Conservation (phyloP, 768 basidiomycete species). For the Udeniomyces megalosporus region DNA sequence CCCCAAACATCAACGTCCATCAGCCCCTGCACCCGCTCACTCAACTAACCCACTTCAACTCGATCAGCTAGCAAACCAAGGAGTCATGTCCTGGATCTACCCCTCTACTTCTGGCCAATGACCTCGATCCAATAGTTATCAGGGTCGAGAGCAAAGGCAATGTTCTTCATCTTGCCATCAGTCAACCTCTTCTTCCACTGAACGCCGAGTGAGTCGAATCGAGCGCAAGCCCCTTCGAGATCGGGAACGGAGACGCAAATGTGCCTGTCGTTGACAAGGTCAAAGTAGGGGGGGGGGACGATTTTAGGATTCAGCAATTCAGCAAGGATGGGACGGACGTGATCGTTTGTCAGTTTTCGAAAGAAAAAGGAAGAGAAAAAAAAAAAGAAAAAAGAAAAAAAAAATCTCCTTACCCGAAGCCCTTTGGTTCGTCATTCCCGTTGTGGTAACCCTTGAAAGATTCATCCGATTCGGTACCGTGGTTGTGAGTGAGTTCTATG, state of each 20-base stretch:
- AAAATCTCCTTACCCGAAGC: slow-evolving; percentile 31
- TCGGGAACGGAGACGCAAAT: slow-evolving; percentile 67
- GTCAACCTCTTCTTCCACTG: slow-evolving; percentile 70
- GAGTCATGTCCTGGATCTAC: too few relatives aligned
- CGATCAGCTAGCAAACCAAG: too few relatives aligned
- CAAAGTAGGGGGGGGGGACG: too few relatives aligned
- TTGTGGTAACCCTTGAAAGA: slow-evolving; percentile 64
- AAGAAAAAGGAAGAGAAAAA: not conserved
- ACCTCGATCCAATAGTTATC: slow-evolving; percentile 19
- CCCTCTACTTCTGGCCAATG: not conserved
- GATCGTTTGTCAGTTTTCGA: slow-evolving; percentile 39
- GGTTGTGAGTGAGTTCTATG: slow-evolving; percentile 75
- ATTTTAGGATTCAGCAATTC: too few relatives aligned
- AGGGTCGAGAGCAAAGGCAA: slow-evolving; percentile 42
- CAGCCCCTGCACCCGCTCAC: too few relatives aligned
- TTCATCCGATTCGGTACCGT: slow-evolving; percentile 69
- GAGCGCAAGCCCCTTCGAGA: slow-evolving; percentile 62
- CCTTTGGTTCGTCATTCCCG: slow-evolving; percentile 69
- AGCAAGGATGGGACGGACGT: slow-evolving; percentile 9
- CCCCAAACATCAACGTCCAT: too few relatives aligned
- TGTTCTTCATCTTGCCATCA: slow-evolving; percentile 48
- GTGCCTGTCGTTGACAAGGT: slow-evolving; percentile 39
- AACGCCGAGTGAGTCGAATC: slow-evolving; percentile 66
- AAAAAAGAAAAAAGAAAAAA: slow-evolving; percentile 9
- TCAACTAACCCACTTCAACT: too few relatives aligned